These are phyloP conservation scores for Prunus kanzakura DNA, from an alignment of 306 rosid genomes.

Conservation along the genomic window DNA sequence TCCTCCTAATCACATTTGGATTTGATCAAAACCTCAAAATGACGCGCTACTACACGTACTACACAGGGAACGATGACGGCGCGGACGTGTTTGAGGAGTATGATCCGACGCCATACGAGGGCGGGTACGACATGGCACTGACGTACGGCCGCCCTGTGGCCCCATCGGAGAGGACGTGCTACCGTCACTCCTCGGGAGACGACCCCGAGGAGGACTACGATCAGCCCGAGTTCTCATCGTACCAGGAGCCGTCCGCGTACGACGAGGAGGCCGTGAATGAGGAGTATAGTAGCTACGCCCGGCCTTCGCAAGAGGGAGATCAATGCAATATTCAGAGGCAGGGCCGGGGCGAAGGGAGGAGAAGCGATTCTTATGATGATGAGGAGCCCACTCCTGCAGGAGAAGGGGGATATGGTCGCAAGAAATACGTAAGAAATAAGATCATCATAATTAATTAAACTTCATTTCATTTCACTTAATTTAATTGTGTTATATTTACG, in stretches of 20 bases:
- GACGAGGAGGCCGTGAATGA: neutral
- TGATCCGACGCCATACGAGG: conserved; percentile 65
- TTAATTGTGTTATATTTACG: too few species aligned
- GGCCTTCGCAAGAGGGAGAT: neutral
- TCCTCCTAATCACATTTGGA: neutral
- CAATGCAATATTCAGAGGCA: neutral
- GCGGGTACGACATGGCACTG: conserved; percentile 50
- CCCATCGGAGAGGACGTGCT: conserved; percentile 31
- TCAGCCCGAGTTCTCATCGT: neutral
- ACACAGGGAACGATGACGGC: conserved; percentile 5
- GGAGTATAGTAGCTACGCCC: neutral
- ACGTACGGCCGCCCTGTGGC: conserved; percentile 60
- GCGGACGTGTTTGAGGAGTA: conserved; percentile 41
- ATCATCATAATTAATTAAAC: neutral
- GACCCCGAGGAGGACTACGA: neutral
- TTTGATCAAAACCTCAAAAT: neutral
- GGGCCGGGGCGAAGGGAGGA: neutral
- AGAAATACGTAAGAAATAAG: neutral
- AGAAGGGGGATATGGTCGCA: conserved; percentile 13
- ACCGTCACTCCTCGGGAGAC: neutral
- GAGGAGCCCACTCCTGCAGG: conserved; percentile 6
- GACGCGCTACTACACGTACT: conserved; percentile 16
- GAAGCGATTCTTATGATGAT: neutral
- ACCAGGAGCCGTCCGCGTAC: neutral
- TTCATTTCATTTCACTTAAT: too few species aligned